Evolutionary conservation across 2,329 filamentous ascomycete species (phyloP).

Genomic region (Nannizzia gypsea): DNA sequence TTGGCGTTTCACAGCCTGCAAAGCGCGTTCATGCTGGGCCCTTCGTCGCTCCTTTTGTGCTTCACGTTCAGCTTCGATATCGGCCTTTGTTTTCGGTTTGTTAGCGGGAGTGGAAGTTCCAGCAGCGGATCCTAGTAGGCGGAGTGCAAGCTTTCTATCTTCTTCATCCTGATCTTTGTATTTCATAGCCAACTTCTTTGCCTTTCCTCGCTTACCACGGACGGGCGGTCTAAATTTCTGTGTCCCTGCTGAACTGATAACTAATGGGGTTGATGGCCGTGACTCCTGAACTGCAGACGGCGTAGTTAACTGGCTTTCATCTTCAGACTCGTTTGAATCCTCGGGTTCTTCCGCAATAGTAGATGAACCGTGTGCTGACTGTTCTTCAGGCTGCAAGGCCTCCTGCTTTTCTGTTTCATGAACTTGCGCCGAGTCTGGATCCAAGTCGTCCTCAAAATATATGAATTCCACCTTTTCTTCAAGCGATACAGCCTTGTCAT

Average conservation of each 20-base stretch:
- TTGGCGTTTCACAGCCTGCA: slow-evolving; percentile 50
- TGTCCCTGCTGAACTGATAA: slow-evolving; percentile 5
- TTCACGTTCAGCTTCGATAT: slow-evolving; percentile 60
- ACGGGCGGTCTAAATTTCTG: slow-evolving; percentile 21
- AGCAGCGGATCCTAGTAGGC: slow-evolving; percentile 63
- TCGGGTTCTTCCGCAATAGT: background rate
- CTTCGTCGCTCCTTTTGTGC: slow-evolving; percentile 63
- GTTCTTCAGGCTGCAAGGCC: background rate
- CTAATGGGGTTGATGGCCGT: slow-evolving; percentile 15
- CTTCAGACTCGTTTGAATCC: background rate
- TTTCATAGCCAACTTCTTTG: slow-evolving; percentile 76
- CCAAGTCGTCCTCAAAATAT: background rate
- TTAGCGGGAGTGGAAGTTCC: slow-evolving; percentile 40
- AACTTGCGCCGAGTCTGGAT: background rate
- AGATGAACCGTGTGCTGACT: background rate
- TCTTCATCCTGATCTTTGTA: slow-evolving; percentile 94
- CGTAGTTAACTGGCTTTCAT: slow-evolving; percentile 11
- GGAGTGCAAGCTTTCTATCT: slow-evolving; percentile 71
- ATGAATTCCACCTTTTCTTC: background rate
- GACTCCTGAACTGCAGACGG: slow-evolving; percentile 8
- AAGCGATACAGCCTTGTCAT: background rate
- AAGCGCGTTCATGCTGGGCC: slow-evolving; percentile 66
- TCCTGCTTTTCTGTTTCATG: background rate
- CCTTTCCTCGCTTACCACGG: slow-evolving; percentile 68
- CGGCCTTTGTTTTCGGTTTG: slow-evolving; percentile 51